Conservation (phyloP, 495 filamentous ascomycete genomes). For the Neurospora africana region DNA sequence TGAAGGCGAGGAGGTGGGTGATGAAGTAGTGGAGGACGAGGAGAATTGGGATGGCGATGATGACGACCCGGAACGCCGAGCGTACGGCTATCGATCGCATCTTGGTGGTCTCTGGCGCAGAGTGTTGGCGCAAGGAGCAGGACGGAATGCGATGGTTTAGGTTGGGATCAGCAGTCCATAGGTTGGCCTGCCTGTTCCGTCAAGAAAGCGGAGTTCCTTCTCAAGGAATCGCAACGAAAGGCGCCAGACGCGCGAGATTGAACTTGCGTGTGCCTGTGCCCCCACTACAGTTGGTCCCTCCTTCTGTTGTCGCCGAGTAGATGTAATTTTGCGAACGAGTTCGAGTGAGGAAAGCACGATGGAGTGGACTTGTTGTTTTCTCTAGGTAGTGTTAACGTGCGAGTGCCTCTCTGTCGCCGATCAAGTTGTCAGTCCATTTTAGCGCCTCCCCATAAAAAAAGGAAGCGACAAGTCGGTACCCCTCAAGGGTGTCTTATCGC, state of each 20-base stretch:
- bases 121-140: background rate
- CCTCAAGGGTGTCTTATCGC: too few relatives aligned
- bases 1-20: constrained; percentile 13
- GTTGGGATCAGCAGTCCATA: background rate
- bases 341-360: background rate
- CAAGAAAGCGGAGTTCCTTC: background rate
- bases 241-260: background rate
- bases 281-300: background rate
- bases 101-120: background rate
- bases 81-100: background rate
- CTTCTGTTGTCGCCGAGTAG: background rate
- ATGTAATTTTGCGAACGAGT: background rate
- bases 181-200: background rate
- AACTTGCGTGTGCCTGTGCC: background rate
- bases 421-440: background rate
- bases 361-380: background rate
- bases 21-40: constrained; percentile 4
- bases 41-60: constrained; percentile 6
- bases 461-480: background rate
- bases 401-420: background rate
- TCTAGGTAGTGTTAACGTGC: too few relatives aligned
- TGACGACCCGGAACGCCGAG: constrained; percentile 7
- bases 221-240: background rate
- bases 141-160: background rate
- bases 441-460: background rate